These are phyloP conservation scores for Lenwebbia sp. DNA, from an alignment of 345 rosid genomes.

Conservation along the genomic window DNA sequence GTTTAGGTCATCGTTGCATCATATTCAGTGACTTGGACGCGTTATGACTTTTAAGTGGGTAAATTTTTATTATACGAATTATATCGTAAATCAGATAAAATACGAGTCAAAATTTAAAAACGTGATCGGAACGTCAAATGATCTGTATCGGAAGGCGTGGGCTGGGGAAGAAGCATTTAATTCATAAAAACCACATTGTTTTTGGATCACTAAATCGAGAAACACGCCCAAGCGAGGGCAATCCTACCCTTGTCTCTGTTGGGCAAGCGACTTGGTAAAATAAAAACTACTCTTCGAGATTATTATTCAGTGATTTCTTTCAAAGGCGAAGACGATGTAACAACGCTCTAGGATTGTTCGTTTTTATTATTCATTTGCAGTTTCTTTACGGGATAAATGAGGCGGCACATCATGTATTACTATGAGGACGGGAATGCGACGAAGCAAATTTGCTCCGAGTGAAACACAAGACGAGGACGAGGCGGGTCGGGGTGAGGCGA, in stretches of 20 bases:
- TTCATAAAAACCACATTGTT: accelerated
- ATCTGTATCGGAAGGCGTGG: accelerated
- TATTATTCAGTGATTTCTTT: not conserved
- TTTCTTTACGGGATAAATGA: not conserved
- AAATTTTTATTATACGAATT: too few species aligned
- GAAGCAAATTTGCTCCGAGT: too few species aligned
- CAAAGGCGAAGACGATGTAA: accelerated
- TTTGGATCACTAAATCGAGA: not conserved
- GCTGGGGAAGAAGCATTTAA: too few species aligned
- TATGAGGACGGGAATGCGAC: too few species aligned
- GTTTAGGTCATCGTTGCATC: not conserved
- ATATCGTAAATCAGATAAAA: too few species aligned
- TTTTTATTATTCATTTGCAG: not conserved
- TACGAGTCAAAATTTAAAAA: not conserved
- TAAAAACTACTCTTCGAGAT: accelerated
- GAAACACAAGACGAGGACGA: too few species aligned
- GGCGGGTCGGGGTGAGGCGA: too few species aligned
- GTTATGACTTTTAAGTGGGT: not conserved
- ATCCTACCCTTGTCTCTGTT: not conserved
- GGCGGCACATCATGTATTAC: too few species aligned
- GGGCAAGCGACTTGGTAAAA: accelerated
- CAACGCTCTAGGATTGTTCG: accelerated
- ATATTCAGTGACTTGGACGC: not conserved
- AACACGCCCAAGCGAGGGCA: not conserved
- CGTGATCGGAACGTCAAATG: not conserved